Base-by-base conservation (phyloP, 2,329 filamentous ascomycete genomes). In the Hirsutella rhossiliensis region DNA sequence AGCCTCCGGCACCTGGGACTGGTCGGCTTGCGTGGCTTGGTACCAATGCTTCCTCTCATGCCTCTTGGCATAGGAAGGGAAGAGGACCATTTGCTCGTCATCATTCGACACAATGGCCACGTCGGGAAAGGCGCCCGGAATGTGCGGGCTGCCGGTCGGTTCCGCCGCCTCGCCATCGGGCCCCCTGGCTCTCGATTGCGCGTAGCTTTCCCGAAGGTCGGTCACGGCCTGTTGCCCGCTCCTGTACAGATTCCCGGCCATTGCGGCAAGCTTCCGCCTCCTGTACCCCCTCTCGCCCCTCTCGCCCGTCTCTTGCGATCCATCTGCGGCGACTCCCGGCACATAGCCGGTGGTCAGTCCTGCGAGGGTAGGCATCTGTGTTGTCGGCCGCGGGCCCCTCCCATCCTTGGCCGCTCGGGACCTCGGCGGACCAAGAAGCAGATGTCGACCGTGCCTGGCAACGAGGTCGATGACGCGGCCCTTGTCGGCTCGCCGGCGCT, bases 11-110 rank as follows among this genome's bases (percentile, higher is more conserved):
- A 50, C 59, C 29, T 50, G 53, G 34, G 52, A 49, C 28, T 55
- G 51, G 43, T 59, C 60, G 20, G 53, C 48, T 20, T 54, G 45
- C 29, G 27, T 2, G 15, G 50, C 48, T 17, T 62, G 55, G n/a
- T 50, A 53, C 52, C 62, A 63, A n/a, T 62, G 61, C 49, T 62
- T 60, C 58, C 65, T 82, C 30, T 76, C 62, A 59, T 94, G 83
- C 48, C 73, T 73, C 57, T 89, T 80, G 9, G 87, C 87, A 60
- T 98, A 98, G 43, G 87, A 96, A 0, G 92, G 92, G 53, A 98
- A 98, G 20, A 98, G 61, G 11, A 98, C 78, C 80, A 98, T 87
- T 65, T 97, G 87, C 60, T 96, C 88, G 47, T 87, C 78, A 12
- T 87, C 89, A 48, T 80, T 81, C 11, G 80, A 76, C 15, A 84